These are phyloP conservation scores for Tolypocladium guangdongense DNA, from an alignment of 2,329 filamentous ascomycete species.

Conservation along the genomic window DNA sequence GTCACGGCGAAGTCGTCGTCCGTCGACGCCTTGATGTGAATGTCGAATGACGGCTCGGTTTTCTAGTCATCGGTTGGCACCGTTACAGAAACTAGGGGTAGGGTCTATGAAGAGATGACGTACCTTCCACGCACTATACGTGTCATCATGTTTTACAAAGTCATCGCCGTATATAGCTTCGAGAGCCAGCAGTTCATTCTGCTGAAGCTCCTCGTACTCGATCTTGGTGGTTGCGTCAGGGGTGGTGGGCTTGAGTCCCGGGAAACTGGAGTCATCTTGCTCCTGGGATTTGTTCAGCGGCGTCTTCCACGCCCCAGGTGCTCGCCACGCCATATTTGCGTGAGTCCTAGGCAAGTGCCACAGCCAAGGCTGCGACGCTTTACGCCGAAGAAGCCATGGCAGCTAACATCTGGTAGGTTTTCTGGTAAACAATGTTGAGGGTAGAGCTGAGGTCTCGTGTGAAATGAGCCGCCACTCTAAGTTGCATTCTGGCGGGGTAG, in stretches of 20 bases:
- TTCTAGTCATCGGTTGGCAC: slow-evolving; percentile 37
- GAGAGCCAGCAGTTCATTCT: slow-evolving; percentile 77
- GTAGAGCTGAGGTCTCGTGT: neutral
- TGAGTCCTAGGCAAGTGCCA: slow-evolving; percentile 27
- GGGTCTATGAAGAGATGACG: slow-evolving; percentile 12
- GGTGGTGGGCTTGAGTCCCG: slow-evolving; percentile 35
- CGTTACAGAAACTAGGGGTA: neutral
- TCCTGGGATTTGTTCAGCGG: slow-evolving; percentile 27
- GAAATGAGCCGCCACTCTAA: neutral
- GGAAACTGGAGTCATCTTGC: slow-evolving; percentile 38
- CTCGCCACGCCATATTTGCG: slow-evolving; percentile 42
- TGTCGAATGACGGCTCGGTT: slow-evolving; percentile 72
- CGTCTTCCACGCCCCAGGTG: slow-evolving; percentile 36
- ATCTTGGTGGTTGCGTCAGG: slow-evolving; percentile 33
- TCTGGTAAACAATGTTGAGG: neutral
- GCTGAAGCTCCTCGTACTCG: slow-evolving; percentile 74
- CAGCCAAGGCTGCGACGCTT: slow-evolving; percentile 43
- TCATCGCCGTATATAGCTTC: slow-evolving; percentile 86
- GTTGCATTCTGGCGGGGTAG: neutral
- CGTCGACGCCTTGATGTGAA: slow-evolving; percentile 63
- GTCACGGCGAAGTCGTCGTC: slow-evolving; percentile 61
- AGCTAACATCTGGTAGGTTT: neutral
- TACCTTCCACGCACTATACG: slow-evolving; percentile 77
- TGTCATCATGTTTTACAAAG: slow-evolving; percentile 62
- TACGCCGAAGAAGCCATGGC: slow-evolving; percentile 37